Evolutionary conservation across 106 monocot species (phyloP), one percentile per base, ranked within the genome.

Genomic region (Phalaenopsis aphrodite): DNA sequence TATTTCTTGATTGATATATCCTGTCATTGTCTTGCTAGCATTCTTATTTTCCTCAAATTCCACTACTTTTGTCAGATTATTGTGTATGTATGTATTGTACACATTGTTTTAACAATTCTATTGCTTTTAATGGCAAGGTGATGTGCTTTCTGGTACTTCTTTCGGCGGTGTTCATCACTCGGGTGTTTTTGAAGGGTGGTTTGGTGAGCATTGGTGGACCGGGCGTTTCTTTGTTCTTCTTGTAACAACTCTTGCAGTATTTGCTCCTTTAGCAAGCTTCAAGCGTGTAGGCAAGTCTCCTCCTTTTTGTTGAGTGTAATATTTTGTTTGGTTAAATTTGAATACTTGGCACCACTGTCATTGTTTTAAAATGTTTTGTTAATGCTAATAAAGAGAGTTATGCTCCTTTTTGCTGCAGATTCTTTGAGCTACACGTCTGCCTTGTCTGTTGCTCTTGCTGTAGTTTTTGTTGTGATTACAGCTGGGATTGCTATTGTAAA

Each of bases 111-210:
- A 74, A 74, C 45, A 74, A 42, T 18, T 18, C 41, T 18, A 74
- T 52, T 49, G 17, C 43, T 43, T 4, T 74, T 74, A 43, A 18
- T 78, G 58, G 0, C 49, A 49, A 93, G 90, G 93, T 56, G 93
- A 93, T 84, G 93, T 93, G 78, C 82, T 93, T 75, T 90, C 90
- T 42, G 93, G 93, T 58, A 93, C 88, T 76, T 82, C 93, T 47
- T 83, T 87, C 17, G 84, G 77, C 43, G 88, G 87, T 9, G 77
- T 80, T 64, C 90, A 88, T 75, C 93, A 93, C 77, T 87, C 79
- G 41, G 93, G 93, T 30, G 19, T 93, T 43, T 68, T 90, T 78
- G 93, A 93, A 85, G 88, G 85, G 80, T 90, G 93, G 90, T 90
- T 93, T 75, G 93, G 93, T 5, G 77, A 52, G 37, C 90, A 90